A percentile compares a stretch with the other conserved stretches of the same genome.
phyloP scores from a whole-genome alignment of 495 filamentous ascomycete genomes.

The Penicillium robsamsonii region DNA sequence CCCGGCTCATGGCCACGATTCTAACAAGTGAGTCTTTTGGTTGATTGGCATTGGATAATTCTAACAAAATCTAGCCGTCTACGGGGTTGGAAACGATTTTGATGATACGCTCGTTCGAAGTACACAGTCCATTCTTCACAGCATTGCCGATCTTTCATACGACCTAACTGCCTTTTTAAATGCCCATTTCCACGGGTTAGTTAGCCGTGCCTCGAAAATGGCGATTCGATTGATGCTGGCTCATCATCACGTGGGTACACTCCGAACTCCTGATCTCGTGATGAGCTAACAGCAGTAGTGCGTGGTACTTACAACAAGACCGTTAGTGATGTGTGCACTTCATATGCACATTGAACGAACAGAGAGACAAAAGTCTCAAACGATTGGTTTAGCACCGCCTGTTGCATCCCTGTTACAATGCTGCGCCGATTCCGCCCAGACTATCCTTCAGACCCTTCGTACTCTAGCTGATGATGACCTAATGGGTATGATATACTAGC shows the following conservation, averaged over 20 bases:
- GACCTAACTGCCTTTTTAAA: constrained; percentile 30
- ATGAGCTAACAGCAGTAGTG: constrained; percentile 20
- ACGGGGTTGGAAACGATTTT: constrained; percentile 28
- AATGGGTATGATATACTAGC: constrained; percentile 19
- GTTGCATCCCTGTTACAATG: constrained; percentile 33
- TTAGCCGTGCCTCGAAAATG: constrained; percentile 31
- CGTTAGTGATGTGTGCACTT: constrained; percentile 34
- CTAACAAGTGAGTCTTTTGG: constrained; percentile 23
- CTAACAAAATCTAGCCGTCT: constrained; percentile 23
- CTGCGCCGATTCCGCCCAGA: constrained; percentile 34
- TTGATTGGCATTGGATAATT: neutral
- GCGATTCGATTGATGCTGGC: constrained; percentile 32
- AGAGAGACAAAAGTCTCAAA: constrained; percentile 22
- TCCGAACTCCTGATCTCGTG: neutral
- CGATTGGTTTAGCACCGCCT: constrained; percentile 19
- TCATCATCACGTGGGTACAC: constrained; percentile 30
- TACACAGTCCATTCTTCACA: constrained; percentile 30
- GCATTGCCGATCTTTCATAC: constrained; percentile 29
- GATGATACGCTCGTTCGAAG: constrained; percentile 28
- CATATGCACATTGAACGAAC: constrained; percentile 32
- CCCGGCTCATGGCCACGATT: constrained; percentile 30
- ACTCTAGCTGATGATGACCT: constrained; percentile 32
- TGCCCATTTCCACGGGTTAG: constrained; percentile 30
- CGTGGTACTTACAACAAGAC: constrained; percentile 32
- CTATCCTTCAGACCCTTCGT: constrained; percentile 33